Base-by-base conservation (phyloP, 176 grass and related monocot species). In the Echinochloa phyllopogon region DNA sequence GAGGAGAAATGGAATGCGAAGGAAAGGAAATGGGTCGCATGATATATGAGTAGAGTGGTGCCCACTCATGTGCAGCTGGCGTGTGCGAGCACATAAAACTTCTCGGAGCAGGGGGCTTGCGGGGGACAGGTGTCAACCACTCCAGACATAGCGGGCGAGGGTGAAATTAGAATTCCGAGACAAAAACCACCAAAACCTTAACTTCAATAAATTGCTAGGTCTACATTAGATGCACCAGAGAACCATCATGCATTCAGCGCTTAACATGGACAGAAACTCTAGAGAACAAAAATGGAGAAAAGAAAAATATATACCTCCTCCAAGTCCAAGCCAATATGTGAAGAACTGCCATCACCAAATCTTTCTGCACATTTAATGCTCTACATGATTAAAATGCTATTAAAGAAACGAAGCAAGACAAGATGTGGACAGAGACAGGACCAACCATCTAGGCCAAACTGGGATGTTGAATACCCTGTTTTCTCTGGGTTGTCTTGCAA, bases 261-360 rank as follows among this genome's bases (percentile, higher is more conserved):
- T 70, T 59, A 37, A 23, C 36, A 50, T 39, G 49, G 44, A 52
- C n/a, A 9, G 18, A 24, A 83, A 37, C 42, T 83, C 36, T 27
- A 14, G 79, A 55, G 1, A 79, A 20, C 4, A 51, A 84, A 64
- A 38, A 49, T 18, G 10, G 20, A 78, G 58, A 83, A 25, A 88
- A 72, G 11, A 55, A 74, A 51, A 23, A 36, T 23, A 52, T 60
- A 27, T 92, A 99, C 97, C 94, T 99, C 97, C 60, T 99, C 97
- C 72, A 99, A 87, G 85, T 99, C 97, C 74, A 99, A 87, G 58
- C 97, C 92, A 87, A 99, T 89, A 81, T 99, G 97, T 47, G 94
- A 99, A 82, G 92, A 93, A 94, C 78, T 92, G 71, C 92, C 97
- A 96, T 99, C 97, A 84, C 94, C 97, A 91, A 99, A 99, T 80